Conservation (phyloP, 345 rosid species). For the Syzygium grande region DNA sequence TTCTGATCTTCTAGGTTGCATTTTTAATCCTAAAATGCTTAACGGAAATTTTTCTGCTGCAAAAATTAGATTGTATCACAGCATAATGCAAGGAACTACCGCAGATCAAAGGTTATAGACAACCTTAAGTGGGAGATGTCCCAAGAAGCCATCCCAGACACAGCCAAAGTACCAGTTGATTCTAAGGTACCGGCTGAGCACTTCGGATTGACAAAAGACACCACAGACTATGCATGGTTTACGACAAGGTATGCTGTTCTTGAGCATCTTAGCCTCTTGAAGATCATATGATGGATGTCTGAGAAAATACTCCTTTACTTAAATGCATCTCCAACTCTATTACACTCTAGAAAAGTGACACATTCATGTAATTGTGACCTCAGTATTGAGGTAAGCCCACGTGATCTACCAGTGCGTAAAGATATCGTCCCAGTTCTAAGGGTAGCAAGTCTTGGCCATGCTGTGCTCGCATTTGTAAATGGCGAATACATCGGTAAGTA, state of each 20-base stretch:
- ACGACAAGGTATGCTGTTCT: conserved; percentile 36
- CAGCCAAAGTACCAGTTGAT: conserved; percentile 3
- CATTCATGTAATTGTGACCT: not conserved
- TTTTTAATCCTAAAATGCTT: not conserved
- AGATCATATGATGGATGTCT: not conserved
- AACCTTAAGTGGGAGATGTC: conserved; percentile 52
- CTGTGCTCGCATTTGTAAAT: conserved; percentile 55
- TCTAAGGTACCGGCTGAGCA: conserved; percentile 44
- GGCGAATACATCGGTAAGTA: conserved; percentile 61
- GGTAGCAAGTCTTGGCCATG: conserved; percentile 86
- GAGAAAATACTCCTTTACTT: not conserved
- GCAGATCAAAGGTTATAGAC: conserved; percentile 39
- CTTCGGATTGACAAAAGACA: conserved; percentile 50
- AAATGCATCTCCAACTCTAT: not conserved
- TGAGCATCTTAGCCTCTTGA: not conserved
- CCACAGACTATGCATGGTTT: conserved; percentile 75
- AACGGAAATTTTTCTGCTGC: not conserved
- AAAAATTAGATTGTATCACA: conserved; percentile 52
- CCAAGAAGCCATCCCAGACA: conserved; percentile 34
- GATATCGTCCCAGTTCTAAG: conserved; percentile 38
- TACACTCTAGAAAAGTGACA: not conserved
- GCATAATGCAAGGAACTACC: conserved; percentile 55
- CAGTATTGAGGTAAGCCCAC: conserved; percentile 36
- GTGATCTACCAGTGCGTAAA: conserved; percentile 38
- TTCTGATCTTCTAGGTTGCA: not conserved